Conservation (phyloP, 208 protist species). For the Trypanosoma melophagium region DNA sequence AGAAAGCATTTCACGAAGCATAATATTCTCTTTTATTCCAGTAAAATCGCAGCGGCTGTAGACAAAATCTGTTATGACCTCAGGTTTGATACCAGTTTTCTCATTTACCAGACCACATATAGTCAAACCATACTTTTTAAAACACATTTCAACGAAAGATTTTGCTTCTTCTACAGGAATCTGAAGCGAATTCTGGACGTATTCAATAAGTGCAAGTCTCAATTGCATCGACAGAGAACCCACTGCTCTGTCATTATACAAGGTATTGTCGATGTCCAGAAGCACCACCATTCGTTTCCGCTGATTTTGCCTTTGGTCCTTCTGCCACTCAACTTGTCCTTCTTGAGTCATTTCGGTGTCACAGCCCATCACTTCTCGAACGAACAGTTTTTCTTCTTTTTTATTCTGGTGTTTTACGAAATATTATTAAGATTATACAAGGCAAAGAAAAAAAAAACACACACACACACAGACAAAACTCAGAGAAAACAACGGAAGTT, state of each 20-base stretch:
- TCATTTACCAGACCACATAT: constrained; percentile 59
- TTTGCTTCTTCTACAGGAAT: constrained; percentile 39
- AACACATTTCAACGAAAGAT: constrained; percentile 32
- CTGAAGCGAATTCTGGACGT: constrained; percentile 32
- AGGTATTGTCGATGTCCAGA: constrained; percentile 80
- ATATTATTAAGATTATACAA: too few species aligned
- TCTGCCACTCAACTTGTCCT: too few species aligned
- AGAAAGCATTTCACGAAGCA: constrained; percentile 52
- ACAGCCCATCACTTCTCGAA: too few species aligned
- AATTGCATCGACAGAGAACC: constrained; percentile 55
- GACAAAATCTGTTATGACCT: constrained; percentile 66
- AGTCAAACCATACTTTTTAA: constrained; percentile 65
- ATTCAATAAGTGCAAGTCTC: constrained; percentile 53
- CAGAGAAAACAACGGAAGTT: too few species aligned
- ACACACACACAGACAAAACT: too few species aligned
- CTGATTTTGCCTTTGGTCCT: not conserved
- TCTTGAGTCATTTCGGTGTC: too few species aligned
- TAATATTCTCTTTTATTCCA: constrained; percentile 37
- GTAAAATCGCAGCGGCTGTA: constrained; percentile 59
- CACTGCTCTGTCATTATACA: constrained; percentile 54
- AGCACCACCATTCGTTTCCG: constrained; percentile 43
- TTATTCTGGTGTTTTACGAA: too few species aligned
- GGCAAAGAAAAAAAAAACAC: too few species aligned
- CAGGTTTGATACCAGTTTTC: constrained; percentile 44
- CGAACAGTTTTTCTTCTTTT: too few species aligned